Conservation (phyloP, 352 stramenopile genomes). For the Bremia lactucae region DNA sequence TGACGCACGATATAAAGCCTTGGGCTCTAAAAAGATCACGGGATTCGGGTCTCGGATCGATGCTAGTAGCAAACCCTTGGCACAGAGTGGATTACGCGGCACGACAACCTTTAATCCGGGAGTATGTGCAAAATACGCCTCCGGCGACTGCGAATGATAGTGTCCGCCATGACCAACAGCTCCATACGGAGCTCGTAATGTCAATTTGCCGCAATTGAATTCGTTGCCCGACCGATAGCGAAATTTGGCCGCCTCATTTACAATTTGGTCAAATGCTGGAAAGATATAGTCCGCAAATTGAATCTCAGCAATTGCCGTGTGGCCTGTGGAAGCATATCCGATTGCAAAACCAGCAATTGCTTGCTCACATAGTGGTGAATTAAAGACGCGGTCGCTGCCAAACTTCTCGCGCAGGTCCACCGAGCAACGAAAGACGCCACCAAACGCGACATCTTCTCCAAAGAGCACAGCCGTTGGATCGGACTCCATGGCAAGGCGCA, state of each 20-base stretch:
- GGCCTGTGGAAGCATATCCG: slow-evolving; percentile 92
- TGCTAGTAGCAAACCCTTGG: slow-evolving; percentile 93
- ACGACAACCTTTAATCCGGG: slow-evolving; percentile 95
- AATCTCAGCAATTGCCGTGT: slow-evolving; percentile 96
- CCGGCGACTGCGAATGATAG: slow-evolving; percentile 93
- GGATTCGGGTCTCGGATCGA: slow-evolving; percentile 95
- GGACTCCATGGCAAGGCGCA: slow-evolving; percentile 82
- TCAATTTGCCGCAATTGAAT: slow-evolving; percentile 96
- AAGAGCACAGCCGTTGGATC: slow-evolving; percentile 90
- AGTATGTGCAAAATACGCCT: slow-evolving; percentile 96
- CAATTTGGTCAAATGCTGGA: slow-evolving; percentile 92
- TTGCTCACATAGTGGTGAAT: slow-evolving; percentile 94
- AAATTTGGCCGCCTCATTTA: slow-evolving; percentile 98
- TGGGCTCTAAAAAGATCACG: slow-evolving; percentile 97
- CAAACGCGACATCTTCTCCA: slow-evolving; percentile 97
- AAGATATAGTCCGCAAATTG: slow-evolving; percentile 98
- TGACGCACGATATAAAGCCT: slow-evolving; percentile 94
- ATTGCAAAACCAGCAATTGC: slow-evolving; percentile 93
- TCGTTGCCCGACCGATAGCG: slow-evolving; percentile 95
- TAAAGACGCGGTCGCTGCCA: slow-evolving; percentile 92
- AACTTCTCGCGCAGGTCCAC: slow-evolving; percentile 91
- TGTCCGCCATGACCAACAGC: slow-evolving; percentile 90
- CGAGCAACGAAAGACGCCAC: slow-evolving; percentile 96
- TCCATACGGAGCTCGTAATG: slow-evolving; percentile 91
- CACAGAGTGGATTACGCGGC: slow-evolving; percentile 87